These are phyloP conservation scores for Aspergillus ruber DNA, from an alignment of 2,329 filamentous ascomycete species.

Conservation along the genomic window DNA sequence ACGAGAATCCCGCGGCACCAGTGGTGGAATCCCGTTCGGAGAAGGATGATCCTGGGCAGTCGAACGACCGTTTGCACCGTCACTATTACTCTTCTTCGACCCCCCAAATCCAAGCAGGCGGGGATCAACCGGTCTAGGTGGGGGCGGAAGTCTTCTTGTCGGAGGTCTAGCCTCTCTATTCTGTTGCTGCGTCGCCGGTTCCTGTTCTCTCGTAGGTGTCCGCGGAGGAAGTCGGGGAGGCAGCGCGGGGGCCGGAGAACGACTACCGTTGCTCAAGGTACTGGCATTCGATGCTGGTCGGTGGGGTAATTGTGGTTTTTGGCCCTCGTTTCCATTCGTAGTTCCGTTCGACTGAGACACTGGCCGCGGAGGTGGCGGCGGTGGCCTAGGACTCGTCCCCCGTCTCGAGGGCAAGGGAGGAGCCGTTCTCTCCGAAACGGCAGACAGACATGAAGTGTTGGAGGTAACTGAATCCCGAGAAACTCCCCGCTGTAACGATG, in stretches of 20 bases:
- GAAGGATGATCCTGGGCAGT: slow-evolving; percentile 9
- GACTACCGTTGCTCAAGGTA: slow-evolving; percentile 1
- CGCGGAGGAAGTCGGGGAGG: slow-evolving; percentile 6
- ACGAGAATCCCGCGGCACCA: slow-evolving; percentile 49
- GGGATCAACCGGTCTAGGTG: slow-evolving; percentile 28
- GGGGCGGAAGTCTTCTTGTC: slow-evolving; percentile 28
- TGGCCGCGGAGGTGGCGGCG: slow-evolving; percentile 15
- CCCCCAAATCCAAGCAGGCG: slow-evolving; percentile 43
- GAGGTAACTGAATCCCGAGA: slow-evolving; percentile 51
- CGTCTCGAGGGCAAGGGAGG: slow-evolving; percentile 50
- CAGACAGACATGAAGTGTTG: slow-evolving; percentile 45
- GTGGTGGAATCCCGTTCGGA: slow-evolving; percentile 33
- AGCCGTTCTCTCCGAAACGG: slow-evolving; percentile 36
- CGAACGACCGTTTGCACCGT: slow-evolving; percentile 7
- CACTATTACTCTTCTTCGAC: slow-evolving; percentile 32
- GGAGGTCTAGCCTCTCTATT: slow-evolving; percentile 12
- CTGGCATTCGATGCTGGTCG: slow-evolving; percentile 15
- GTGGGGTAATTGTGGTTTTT: slow-evolving; percentile 16
- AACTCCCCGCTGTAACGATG: slow-evolving; percentile 25
- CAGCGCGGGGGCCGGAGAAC: neutral
- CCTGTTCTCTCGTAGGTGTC: slow-evolving; percentile 13
- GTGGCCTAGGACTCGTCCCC: slow-evolving; percentile 13
- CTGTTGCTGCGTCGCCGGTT: slow-evolving; percentile 7
- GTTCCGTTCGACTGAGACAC: slow-evolving; percentile 10
- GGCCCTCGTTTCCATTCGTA: slow-evolving; percentile 6